These are phyloP conservation scores for Pseudogymnoascus sp. DNA, from an alignment of 2,329 filamentous ascomycete genomes.

Conservation along the genomic window DNA sequence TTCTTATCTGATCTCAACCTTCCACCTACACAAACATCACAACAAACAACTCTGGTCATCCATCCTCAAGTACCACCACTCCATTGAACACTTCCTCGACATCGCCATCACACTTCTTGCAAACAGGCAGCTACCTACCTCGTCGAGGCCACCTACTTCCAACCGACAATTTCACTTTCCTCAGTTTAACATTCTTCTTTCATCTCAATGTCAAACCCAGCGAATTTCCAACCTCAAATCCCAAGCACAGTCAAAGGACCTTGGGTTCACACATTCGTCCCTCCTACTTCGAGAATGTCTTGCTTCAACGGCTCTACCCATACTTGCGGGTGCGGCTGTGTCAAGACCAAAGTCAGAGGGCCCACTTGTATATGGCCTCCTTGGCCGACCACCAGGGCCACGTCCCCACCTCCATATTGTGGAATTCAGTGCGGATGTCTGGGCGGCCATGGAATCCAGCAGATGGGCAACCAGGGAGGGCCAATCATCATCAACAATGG, in stretches of 20 bases:
- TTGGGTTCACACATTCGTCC: conserved; percentile 47
- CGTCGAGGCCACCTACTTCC: not conserved
- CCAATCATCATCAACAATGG: conserved; percentile 10
- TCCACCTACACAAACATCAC: not conserved
- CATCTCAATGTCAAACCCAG: conserved; percentile 3
- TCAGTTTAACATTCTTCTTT: not conserved
- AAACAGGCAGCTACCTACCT: not conserved
- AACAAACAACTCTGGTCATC: not conserved
- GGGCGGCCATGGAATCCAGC: not conserved
- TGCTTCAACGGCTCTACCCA: not conserved
- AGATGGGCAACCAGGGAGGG: conserved; percentile 3
- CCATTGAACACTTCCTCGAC: not conserved
- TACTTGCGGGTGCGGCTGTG: not conserved
- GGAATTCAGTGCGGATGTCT: not conserved
- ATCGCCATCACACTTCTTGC: not conserved
- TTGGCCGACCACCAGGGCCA: not conserved
- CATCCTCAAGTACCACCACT: not conserved
- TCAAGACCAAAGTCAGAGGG: not conserved
- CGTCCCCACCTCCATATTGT: not conserved
- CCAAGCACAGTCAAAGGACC: conserved; percentile 50
- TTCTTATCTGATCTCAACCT: not conserved
- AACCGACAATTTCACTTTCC: not conserved
- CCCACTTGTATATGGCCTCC: not conserved
- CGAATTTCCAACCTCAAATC: conserved; percentile 49
- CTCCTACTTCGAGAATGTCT: conserved; percentile 26